Evolutionary conservation across 345 rosid species (phyloP).

Genomic region (Salix arbutifolia): DNA sequence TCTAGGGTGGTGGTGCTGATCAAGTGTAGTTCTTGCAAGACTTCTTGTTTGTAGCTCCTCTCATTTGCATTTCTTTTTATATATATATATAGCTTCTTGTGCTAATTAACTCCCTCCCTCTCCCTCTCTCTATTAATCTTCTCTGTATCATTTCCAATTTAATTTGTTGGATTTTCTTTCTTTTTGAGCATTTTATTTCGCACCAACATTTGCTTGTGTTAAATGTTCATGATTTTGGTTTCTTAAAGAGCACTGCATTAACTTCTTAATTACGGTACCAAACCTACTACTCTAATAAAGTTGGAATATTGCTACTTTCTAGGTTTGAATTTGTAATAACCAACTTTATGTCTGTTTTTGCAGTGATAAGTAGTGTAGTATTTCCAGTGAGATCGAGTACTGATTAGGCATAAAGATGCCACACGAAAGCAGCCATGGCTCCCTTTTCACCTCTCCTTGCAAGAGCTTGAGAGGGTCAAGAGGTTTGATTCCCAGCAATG

Average conservation of each 20-base stretch:
- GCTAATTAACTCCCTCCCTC: too few species aligned
- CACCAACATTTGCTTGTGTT: background rate
- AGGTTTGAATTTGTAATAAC: background rate
- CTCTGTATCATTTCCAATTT: background rate
- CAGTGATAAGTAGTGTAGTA: background rate
- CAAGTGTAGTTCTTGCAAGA: background rate
- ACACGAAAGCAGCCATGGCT: conserved; percentile 43
- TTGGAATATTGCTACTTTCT: background rate
- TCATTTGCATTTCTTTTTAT: background rate
- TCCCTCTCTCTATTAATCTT: background rate
- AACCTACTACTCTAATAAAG: background rate
- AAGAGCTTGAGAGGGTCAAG: conserved; percentile 58
- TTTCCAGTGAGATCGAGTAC: background rate
- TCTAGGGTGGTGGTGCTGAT: background rate
- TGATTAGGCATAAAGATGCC: conserved; percentile 43
- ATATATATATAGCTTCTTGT: too few species aligned
- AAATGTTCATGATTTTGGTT: background rate
- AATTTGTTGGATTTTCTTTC: background rate
- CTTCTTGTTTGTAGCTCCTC: background rate
- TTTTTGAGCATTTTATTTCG: background rate
- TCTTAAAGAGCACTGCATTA: background rate
- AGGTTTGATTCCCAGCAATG: conserved; percentile 31
- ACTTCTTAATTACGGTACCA: background rate
- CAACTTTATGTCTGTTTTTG: background rate
- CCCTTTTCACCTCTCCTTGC: conserved; percentile 42